Evolutionary conservation across 1,284 basidiomycete species (phyloP).

Genomic region (Puccinia triticina): DNA sequence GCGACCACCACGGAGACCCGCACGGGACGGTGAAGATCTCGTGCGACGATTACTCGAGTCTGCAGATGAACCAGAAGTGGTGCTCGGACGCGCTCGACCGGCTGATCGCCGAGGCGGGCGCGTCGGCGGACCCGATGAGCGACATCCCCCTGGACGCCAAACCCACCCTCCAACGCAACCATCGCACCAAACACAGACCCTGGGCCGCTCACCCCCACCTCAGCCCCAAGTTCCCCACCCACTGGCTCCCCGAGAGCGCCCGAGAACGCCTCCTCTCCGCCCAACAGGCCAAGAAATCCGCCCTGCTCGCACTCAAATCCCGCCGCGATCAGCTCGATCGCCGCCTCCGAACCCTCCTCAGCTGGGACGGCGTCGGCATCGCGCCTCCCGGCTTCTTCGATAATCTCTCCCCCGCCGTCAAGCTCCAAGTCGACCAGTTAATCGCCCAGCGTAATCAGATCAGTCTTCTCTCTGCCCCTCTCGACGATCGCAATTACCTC

Average conservation of each 20-base stretch:
- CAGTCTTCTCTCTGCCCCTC: neutral
- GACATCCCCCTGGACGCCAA: slow-evolving; percentile 29
- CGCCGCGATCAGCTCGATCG: neutral
- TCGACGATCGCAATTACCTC: neutral
- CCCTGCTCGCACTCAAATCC: neutral
- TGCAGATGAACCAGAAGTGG: slow-evolving; percentile 30
- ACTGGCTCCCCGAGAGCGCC: slow-evolving; percentile 19
- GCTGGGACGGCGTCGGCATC: slow-evolving; percentile 27
- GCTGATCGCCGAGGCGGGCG: slow-evolving; percentile 6
- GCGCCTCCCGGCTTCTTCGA: slow-evolving; percentile 19
- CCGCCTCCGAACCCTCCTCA: neutral
- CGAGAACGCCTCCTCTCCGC: neutral
- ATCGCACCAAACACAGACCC: slow-evolving; percentile 18
- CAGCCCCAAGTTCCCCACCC: slow-evolving; percentile 20
- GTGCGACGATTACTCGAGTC: slow-evolving; percentile 36
- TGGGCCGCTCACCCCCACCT: neutral
- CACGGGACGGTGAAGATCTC: slow-evolving; percentile 33
- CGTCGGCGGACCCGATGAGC: slow-evolving; percentile 8
- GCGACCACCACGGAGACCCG: slow-evolving; percentile 26
- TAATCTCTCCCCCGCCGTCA: neutral
- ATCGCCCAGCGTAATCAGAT: slow-evolving; percentile 13
- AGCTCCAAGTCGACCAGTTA: neutral
- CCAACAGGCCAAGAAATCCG: neutral
- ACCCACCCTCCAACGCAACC: neutral
- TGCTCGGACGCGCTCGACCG: slow-evolving; percentile 40